Percentiles rank a stretch among this genome's conserved stretches.
phyloP scores from a whole-genome alignment of 768 basidiomycete species.

The Mycena floridula region DNA sequence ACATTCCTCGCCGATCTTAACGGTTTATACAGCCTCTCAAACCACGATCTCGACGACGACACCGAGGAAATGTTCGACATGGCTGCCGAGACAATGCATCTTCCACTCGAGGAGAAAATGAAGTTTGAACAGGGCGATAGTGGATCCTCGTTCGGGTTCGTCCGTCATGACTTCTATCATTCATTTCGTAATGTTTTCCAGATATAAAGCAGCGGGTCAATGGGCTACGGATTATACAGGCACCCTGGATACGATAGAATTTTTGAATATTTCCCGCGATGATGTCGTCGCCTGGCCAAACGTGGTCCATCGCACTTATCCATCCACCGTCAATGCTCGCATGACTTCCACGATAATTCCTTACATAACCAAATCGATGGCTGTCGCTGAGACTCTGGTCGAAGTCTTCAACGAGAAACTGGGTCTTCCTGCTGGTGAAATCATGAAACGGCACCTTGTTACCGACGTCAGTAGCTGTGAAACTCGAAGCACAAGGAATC shows the following conservation, averaged over 20 bases:
- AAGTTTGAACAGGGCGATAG: slow-evolving; percentile 35
- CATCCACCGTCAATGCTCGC: slow-evolving; percentile 28
- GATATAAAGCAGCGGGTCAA: slow-evolving; percentile 38
- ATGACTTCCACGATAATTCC: slow-evolving; percentile 27
- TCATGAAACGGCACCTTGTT: slow-evolving; percentile 27
- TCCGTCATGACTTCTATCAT: not conserved
- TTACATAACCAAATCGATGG: slow-evolving; percentile 15
- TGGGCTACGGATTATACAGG: slow-evolving; percentile 37
- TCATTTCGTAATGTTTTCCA: slow-evolving; percentile 9
- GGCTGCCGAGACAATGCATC: slow-evolving; percentile 32
- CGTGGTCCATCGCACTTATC: slow-evolving; percentile 37
- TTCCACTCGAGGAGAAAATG: slow-evolving; percentile 37
- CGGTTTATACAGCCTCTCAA: slow-evolving; percentile 26
- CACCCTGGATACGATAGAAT: slow-evolving; percentile 31
- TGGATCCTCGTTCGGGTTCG: slow-evolving; percentile 33
- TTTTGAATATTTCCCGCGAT: slow-evolving; percentile 34
- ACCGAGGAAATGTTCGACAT: slow-evolving; percentile 35
- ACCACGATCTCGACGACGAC: slow-evolving; percentile 34
- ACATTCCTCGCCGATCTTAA: not conserved
- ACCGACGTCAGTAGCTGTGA: slow-evolving; percentile 35
- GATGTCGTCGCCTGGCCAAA: slow-evolving; percentile 40
- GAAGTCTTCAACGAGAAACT: slow-evolving; percentile 35
- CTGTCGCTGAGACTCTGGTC: slow-evolving; percentile 34
- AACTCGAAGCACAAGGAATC: slow-evolving; percentile 33
- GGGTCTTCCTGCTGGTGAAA: slow-evolving; percentile 32